These are phyloP conservation scores for Scenedesmus sp. DNA, from an alignment of 163 green algal genomes.

Conservation along the genomic window DNA sequence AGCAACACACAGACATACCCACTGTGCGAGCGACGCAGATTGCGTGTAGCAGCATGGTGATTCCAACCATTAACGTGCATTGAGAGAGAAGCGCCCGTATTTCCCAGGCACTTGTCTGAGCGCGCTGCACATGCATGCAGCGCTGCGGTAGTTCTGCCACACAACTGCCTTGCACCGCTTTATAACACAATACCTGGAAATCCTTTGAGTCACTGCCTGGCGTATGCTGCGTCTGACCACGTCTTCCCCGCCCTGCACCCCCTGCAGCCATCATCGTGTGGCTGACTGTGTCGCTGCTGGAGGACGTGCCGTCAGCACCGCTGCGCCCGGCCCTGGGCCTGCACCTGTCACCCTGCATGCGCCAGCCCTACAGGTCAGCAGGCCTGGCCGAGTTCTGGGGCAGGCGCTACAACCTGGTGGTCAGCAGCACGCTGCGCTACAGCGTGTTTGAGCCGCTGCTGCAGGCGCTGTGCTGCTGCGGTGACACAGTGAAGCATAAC, in stretches of 20 bases:
- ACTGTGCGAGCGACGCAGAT: background rate
- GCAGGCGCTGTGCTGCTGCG: background rate
- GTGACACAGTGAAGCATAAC: background rate
- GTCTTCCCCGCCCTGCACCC: background rate
- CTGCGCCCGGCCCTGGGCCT: background rate
- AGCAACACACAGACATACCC: background rate
- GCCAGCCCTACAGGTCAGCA: background rate
- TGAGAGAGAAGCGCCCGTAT: background rate
- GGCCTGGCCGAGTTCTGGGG: slow-evolving; percentile 34
- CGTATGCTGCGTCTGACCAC: background rate
- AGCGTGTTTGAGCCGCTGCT: slow-evolving; percentile 30
- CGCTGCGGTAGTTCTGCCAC: background rate
- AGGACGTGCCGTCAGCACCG: slow-evolving; percentile 3
- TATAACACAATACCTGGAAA: background rate
- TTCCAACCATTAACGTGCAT: background rate
- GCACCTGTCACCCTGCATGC: slow-evolving; percentile 8
- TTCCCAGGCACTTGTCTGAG: background rate
- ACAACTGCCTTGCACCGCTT: background rate
- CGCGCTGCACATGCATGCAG: background rate
- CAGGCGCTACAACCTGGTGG: slow-evolving; percentile 42
- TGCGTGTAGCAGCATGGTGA: background rate
- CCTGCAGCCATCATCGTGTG: slow-evolving; percentile 36
- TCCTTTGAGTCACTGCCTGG: background rate
- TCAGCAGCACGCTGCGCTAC: slow-evolving; percentile 29
- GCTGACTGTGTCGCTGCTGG: slow-evolving; percentile 30